A percentile compares a stretch with the other conserved stretches of the same genome.
Evolutionary conservation across 2,329 filamentous ascomycete genomes (phyloP).

Genomic region (Neofusicoccum cordaticola): DNA sequence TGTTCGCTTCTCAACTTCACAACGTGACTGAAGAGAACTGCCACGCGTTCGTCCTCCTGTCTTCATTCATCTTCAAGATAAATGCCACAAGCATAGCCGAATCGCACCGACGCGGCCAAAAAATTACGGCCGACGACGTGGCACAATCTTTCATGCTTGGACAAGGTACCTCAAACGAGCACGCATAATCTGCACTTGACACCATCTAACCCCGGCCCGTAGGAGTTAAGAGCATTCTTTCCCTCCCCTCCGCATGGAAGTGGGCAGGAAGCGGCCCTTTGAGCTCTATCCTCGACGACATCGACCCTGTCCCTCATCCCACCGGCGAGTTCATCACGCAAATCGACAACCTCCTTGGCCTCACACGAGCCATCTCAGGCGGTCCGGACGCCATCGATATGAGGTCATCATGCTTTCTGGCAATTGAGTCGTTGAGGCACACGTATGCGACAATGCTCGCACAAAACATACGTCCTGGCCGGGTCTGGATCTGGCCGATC

Average conservation of each 20-base stretch:
- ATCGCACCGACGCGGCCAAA: not conserved
- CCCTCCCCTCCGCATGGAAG: not conserved
- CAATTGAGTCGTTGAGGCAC: not conserved
- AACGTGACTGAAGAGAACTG: conserved; percentile 29
- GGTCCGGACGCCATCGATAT: not conserved
- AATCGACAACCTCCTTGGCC: not conserved
- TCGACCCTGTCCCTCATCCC: not conserved
- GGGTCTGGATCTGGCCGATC: not conserved
- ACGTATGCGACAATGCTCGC: not conserved
- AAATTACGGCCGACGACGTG: not conserved
- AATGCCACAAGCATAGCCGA: not conserved
- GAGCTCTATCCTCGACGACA: not conserved
- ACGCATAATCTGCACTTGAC: not conserved
- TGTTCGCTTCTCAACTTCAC: conserved; percentile 27
- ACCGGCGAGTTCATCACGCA: not conserved
- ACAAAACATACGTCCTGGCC: not conserved
- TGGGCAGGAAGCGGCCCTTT: not conserved
- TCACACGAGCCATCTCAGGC: too few species aligned
- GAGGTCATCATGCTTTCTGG: not conserved
- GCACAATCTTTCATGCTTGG: not conserved
- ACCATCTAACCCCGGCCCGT: too few species aligned
- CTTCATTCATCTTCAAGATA: not conserved
- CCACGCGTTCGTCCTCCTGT: conserved; percentile 21
- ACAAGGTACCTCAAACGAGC: not conserved
- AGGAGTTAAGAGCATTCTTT: not conserved